Evolutionary conservation across 2,329 filamentous ascomycete genomes (phyloP).

Genomic region (Arthrobotrys entomopaga): DNA sequence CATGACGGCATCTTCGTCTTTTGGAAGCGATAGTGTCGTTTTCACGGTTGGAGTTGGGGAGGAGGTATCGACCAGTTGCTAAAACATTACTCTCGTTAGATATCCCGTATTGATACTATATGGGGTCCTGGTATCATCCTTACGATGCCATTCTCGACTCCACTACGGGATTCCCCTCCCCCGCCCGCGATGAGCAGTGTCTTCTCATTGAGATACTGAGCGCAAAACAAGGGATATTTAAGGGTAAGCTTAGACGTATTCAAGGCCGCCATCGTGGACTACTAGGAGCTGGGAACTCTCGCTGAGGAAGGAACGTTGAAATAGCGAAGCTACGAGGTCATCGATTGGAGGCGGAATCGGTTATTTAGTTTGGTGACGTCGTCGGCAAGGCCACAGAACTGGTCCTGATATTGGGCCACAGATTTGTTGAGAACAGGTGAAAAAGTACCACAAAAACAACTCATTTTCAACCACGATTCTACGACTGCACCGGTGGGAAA

Average conservation of each 20-base stretch:
- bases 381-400: slow-evolving; percentile 35
- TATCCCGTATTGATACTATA: neutral
- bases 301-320: neutral
- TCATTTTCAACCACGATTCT: neutral
- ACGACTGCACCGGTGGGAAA: too few species aligned
- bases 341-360: slow-evolving; percentile 10
- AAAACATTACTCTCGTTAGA: neutral
- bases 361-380: slow-evolving; percentile 33
- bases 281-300: neutral
- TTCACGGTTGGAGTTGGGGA: slow-evolving; percentile 38
- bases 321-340: slow-evolving; percentile 8
- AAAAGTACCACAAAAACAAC: slow-evolving; percentile 46
- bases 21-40: slow-evolving; percentile 56
- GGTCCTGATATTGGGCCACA: too few species aligned
- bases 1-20: slow-evolving; percentile 59
- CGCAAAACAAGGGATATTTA: slow-evolving; percentile 58
- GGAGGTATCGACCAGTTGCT: slow-evolving; percentile 49
- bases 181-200: slow-evolving; percentile 58
- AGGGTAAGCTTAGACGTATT: slow-evolving; percentile 58
- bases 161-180: slow-evolving; percentile 58
- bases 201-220: slow-evolving; percentile 58
- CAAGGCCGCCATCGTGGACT: slow-evolving; percentile 56
- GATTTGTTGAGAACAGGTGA: slow-evolving; percentile 30
- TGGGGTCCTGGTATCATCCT: slow-evolving; percentile 18
- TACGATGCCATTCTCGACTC: slow-evolving; percentile 59